Conservation (phyloP, 805 yeast species). For the Lipomyces yamanashiensis region DNA sequence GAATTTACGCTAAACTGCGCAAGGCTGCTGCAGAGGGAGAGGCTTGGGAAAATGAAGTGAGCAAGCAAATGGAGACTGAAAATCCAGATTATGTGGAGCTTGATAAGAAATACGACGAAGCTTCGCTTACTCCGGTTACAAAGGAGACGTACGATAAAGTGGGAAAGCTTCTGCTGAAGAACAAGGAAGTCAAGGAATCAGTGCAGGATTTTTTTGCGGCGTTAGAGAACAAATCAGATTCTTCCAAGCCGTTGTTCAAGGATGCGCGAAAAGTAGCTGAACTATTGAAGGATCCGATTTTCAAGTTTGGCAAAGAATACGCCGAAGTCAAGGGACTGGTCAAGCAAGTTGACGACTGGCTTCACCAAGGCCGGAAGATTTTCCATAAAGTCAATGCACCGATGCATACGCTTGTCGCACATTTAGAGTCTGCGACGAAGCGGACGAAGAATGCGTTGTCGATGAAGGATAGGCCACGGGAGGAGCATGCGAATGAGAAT, state of each 20-base stretch:
- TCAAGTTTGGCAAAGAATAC: constrained; percentile 21
- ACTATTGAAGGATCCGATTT: constrained; percentile 33
- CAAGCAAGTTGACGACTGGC: constrained; percentile 48
- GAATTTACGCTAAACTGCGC: constrained; percentile 23
- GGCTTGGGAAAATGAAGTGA: constrained; percentile 40
- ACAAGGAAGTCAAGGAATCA: constrained; percentile 28
- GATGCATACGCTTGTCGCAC: constrained; percentile 41
- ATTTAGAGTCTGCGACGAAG: constrained; percentile 40
- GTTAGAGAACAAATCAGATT: constrained; percentile 44
- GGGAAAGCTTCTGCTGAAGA: constrained; percentile 25
- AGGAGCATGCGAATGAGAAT: constrained; percentile 1
- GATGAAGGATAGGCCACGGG: constrained; percentile 9
- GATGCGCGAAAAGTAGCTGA: constrained; percentile 43
- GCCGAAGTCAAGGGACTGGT: constrained; percentile 39
- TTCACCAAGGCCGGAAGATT: constrained; percentile 44
- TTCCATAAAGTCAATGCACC: constrained; percentile 49
- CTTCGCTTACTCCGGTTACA: constrained; percentile 35
- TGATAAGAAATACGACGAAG: constrained; percentile 35
- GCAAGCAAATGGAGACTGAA: constrained; percentile 25
- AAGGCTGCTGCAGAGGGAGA: constrained; percentile 34
- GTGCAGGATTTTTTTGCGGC: constrained; percentile 27
- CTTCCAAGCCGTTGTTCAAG: constrained; percentile 44
- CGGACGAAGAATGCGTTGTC: constrained; percentile 40
- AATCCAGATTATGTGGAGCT: constrained; percentile 10
- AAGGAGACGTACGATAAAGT: constrained; percentile 37